Percentiles rank a stretch among this genome's conserved stretches.
Evolutionary conservation across 2,329 filamentous ascomycete species (phyloP).

Genomic region (Pezicula neosporulosa): DNA sequence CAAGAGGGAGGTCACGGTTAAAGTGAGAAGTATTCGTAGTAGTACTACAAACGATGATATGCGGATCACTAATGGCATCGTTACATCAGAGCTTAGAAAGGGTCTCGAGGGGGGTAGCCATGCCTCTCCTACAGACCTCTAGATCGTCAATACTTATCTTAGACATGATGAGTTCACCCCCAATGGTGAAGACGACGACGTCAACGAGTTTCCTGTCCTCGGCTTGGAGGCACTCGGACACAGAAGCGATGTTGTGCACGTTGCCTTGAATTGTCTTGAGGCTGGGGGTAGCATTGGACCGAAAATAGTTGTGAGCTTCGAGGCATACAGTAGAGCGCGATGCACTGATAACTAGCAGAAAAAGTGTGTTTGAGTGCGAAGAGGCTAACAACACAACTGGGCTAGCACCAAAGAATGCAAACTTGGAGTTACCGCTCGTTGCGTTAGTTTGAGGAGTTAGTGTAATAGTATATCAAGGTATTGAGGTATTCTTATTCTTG

Average conservation of each 20-base stretch:
- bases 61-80: neutral
- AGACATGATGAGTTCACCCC: neutral
- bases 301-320: neutral
- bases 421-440: neutral
- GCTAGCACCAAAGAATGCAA: neutral
- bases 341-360: neutral
- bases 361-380: neutral
- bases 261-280: neutral
- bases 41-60: slow-evolving; percentile 34
- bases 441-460: neutral
- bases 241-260: neutral
- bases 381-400: neutral
- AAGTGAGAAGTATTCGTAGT: slow-evolving; percentile 36
- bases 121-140: neutral
- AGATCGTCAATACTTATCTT: neutral
- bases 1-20: slow-evolving; percentile 38
- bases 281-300: neutral
- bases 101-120: neutral
- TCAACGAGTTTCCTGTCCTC: neutral
- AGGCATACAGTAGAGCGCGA: neutral
- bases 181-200: neutral
- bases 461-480: neutral
- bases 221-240: neutral
- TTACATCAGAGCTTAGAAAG: neutral
- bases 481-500: no score